A percentile compares a stretch with the other conserved stretches of the same genome.
Evolutionary conservation across 371 early-diverging fungal species (phyloP).

Genomic region (Nematocida major): DNA sequence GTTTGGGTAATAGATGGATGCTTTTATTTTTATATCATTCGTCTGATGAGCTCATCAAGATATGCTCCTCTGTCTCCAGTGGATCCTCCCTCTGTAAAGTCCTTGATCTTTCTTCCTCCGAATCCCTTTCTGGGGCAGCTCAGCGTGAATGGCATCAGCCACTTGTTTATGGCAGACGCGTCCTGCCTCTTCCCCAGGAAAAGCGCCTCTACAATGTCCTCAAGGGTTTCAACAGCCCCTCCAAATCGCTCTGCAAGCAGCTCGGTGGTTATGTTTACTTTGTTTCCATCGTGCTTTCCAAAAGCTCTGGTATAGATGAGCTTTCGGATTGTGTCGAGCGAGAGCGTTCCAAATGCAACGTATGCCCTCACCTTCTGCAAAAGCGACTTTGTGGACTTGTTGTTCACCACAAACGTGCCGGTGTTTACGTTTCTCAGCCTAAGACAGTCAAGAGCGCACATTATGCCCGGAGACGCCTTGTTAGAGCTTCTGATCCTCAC

Average conservation of each 20-base stretch:
- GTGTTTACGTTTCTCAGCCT: constrained; percentile 97
- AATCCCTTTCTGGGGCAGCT: constrained; percentile 92
- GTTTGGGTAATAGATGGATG: background rate
- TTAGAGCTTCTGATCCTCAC: constrained; percentile 82
- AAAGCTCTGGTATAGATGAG: constrained; percentile 98
- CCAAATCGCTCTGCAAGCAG: constrained; percentile 78
- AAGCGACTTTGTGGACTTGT: constrained; percentile 94
- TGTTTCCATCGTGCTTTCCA: constrained; percentile 87
- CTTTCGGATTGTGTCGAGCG: constrained; percentile 93
- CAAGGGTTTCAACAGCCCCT: constrained; percentile 91
- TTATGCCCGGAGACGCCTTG: constrained; percentile 95
- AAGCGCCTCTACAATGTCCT: constrained; percentile 96
- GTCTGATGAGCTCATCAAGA: constrained; percentile 82
- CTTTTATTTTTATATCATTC: constrained; percentile 71
- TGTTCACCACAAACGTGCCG: constrained; percentile 90
- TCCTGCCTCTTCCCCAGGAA: constrained; percentile 83
- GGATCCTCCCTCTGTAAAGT: constrained; percentile 95
- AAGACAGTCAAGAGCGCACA: constrained; percentile 93
- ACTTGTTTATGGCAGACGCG: constrained; percentile 92
- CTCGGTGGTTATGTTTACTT: constrained; percentile 85
- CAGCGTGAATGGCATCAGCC: constrained; percentile 97
- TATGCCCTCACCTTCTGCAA: constrained; percentile 91
- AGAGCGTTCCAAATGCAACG: constrained; percentile 85
- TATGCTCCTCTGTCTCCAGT: constrained; percentile 84
- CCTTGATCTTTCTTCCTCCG: constrained; percentile 80